These are phyloP conservation scores for Pachyrhizus erosus DNA, from an alignment of 306 rosid species.

Conservation along the genomic window DNA sequence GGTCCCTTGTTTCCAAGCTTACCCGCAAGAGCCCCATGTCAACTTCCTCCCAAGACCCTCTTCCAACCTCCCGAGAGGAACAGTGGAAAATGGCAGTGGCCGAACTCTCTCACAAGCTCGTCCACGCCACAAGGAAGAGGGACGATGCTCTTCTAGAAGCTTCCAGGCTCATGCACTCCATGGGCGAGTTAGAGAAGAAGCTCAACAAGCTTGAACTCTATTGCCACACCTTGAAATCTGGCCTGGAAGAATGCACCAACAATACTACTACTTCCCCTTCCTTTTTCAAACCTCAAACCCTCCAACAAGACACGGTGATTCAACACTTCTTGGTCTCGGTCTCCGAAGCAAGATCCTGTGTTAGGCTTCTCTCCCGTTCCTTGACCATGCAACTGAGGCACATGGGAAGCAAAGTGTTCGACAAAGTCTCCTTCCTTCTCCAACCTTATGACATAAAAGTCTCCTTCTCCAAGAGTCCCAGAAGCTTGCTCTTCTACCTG, in stretches of 20 bases:
- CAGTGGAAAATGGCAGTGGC: slow-evolving; percentile 84
- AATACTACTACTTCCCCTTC: neutral
- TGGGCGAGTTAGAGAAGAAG: slow-evolving; percentile 87
- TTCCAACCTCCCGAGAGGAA: slow-evolving; percentile 66
- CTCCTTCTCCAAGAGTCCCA: slow-evolving; percentile 68
- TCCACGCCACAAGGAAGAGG: slow-evolving; percentile 74
- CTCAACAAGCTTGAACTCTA: slow-evolving; percentile 87
- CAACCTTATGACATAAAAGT: slow-evolving; percentile 75
- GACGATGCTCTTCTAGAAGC: slow-evolving; percentile 86
- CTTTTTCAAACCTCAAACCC: neutral
- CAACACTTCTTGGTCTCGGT: slow-evolving; percentile 70
- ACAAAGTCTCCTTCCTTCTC: slow-evolving; percentile 66
- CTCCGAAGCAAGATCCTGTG: slow-evolving; percentile 72
- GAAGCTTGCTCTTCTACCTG: slow-evolving; percentile 61
- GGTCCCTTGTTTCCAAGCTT: slow-evolving; percentile 70
- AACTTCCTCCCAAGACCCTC: neutral
- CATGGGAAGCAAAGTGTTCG: slow-evolving; percentile 71
- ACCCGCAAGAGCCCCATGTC: slow-evolving; percentile 79
- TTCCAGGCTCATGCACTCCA: slow-evolving; percentile 76
- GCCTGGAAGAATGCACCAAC: slow-evolving; percentile 71
- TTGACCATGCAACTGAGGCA: slow-evolving; percentile 80
- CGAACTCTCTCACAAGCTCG: slow-evolving; percentile 84
- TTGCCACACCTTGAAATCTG: slow-evolving; percentile 77
- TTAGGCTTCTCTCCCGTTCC: slow-evolving; percentile 71
- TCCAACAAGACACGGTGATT: slow-evolving; percentile 42